phyloP scores from a whole-genome alignment of 495 filamentous ascomycete genomes.

The Penicillium pancosmium region DNA sequence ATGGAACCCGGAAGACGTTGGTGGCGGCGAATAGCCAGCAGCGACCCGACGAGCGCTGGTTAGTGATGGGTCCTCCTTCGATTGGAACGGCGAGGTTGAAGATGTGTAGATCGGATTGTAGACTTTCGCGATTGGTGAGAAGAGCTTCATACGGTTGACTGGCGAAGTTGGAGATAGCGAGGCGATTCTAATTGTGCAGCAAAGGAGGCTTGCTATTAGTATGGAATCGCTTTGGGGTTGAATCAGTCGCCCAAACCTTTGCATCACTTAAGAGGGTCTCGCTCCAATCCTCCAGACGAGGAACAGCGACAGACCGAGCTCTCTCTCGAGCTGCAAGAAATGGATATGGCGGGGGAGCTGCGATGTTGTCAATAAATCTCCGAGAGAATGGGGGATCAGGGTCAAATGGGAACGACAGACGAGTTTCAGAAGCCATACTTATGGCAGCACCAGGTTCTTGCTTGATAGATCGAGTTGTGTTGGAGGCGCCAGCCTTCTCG shows the following conservation, averaged over 20 bases:
- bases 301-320: constrained; percentile 13
- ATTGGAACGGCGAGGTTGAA: constrained; percentile 83
- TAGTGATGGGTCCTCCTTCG: constrained; percentile 82
- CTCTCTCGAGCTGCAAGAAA: constrained; percentile 11
- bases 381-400: background rate
- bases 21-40: constrained; percentile 91
- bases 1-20: constrained; percentile 81
- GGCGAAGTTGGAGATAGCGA: constrained; percentile 70
- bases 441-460: background rate
- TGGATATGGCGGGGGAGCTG: constrained; percentile 25
- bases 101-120: constrained; percentile 67
- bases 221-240: background rate
- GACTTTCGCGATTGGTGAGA: constrained; percentile 51
- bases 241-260: constrained; percentile 19
- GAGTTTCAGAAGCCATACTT: background rate
- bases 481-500: background rate
- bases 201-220: background rate
- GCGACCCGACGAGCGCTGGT: constrained; percentile 75
- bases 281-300: constrained; percentile 24
- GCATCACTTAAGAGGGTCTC: constrained; percentile 21
- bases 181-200: constrained; percentile 49
- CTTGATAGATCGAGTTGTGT: background rate
- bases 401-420: background rate
- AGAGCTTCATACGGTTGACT: constrained; percentile 55
- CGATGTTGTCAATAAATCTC: background rate